Percentiles rank a stretch among this genome's conserved stretches.
Conservation (phyloP, 208 protist genomes). For the Trypanosoma melophagium region DNA sequence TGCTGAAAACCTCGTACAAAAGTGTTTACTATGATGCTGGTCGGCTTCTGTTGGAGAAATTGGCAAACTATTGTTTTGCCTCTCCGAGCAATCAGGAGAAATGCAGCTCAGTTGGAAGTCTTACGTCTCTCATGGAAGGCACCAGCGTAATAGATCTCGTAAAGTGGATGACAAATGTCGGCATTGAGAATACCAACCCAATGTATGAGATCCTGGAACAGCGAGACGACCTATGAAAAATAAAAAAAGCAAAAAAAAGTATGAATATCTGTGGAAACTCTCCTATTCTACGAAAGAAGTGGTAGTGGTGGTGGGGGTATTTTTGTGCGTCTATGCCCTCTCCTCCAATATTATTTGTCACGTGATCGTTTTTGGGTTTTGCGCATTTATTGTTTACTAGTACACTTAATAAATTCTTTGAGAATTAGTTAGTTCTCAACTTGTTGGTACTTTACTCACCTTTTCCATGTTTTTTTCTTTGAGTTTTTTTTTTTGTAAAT, state of each 20-base stretch:
- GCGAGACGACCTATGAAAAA: slow-evolving; percentile 58
- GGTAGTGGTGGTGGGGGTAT: too few relatives aligned
- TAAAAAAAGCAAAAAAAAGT: slow-evolving; percentile 2
- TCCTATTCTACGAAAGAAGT: not conserved
- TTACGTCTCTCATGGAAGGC: slow-evolving; percentile 49
- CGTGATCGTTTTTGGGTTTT: too few relatives aligned
- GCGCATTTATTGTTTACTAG: too few relatives aligned
- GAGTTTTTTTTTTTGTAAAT: too few relatives aligned
- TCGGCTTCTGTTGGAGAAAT: slow-evolving; percentile 41
- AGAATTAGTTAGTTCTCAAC: too few relatives aligned
- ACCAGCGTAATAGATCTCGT: slow-evolving; percentile 48
- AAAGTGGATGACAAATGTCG: slow-evolving; percentile 84
- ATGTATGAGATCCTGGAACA: slow-evolving; percentile 86
- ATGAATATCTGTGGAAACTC: not conserved
- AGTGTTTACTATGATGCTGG: slow-evolving; percentile 84
- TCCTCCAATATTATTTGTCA: too few relatives aligned
- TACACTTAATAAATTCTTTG: too few relatives aligned
- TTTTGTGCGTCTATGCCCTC: too few relatives aligned
- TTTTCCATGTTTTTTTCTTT: too few relatives aligned
- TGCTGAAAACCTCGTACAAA: slow-evolving; percentile 86
- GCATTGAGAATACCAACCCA: slow-evolving; percentile 91
- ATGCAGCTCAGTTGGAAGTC: slow-evolving; percentile 51
- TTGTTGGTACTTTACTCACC: too few relatives aligned
- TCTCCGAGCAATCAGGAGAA: slow-evolving; percentile 47
- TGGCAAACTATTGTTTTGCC: slow-evolving; percentile 67